Evolutionary conservation across 2,329 filamentous ascomycete species (phyloP), one percentile per base, ranked within the genome.

Genomic region (Aspergillus aculeatus): DNA sequence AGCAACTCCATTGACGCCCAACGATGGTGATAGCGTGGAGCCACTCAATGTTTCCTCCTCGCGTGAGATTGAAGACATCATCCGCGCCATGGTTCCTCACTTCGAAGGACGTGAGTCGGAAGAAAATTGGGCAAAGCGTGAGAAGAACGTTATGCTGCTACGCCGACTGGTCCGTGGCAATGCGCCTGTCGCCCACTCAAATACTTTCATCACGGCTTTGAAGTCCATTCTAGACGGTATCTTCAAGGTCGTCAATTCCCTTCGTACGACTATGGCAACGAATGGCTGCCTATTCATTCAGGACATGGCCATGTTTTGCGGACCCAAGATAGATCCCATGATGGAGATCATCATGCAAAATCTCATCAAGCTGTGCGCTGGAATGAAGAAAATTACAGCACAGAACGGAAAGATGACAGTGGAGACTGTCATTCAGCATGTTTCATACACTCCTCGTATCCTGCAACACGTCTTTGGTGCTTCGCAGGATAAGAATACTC

Each of bases 21-120:
- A 85, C 21, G 89, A 93, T 19, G 79, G 80, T 11, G 89, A 95
- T 26, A 78, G 82, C 3, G 85, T 96, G 66, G 91, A 96, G 56
- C 92, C 93, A 2, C 80, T 89, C 29, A 92, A 94, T 71, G 86
- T 96, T 58, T 91, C 93, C 68, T 94, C 92, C 1, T 83, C 89
- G 66, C 85, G 91, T 67, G 92, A 97, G 71, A 80, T 98, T n/a
- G 93, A 97, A 61, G 92, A 96, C 26, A 86, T 89, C 1, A 87
- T 96, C 72, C 86, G 86, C 65, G 88, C 90, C 32, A 96, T 98
- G 91, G 81, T 88, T 32, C 82, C 83, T 56, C 84, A 84, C 72
- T 97, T 97, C 63, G 92, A 97, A 66, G 93, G 93, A 55, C 91
- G 83, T 72, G 94, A 98, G 78, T 87, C 89, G 0, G 94, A 98